phyloP scores from a whole-genome alignment of 108 stramenopile genomes.

The Fragilaria crotonensis region DNA sequence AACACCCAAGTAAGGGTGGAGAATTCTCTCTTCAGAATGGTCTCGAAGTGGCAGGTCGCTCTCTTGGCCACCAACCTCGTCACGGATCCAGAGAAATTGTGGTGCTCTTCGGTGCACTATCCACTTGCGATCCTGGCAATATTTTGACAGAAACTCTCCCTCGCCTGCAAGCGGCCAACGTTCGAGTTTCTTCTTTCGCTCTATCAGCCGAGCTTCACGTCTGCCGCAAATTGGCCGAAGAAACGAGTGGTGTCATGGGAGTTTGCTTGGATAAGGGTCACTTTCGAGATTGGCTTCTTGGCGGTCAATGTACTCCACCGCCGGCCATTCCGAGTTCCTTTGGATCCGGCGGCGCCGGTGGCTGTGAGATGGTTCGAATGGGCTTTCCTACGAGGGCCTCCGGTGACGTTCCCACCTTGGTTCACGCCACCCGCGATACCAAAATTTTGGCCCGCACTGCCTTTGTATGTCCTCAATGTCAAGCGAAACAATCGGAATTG shows the following conservation, averaged over 20 bases:
- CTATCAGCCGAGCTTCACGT: conserved; percentile 77
- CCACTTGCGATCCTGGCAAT: conserved; percentile 78
- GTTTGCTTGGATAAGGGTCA: conserved; percentile 71
- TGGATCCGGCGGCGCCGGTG: not conserved
- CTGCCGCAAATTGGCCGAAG: conserved; percentile 69
- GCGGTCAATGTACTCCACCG: conserved; percentile 64
- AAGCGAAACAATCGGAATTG: conserved; percentile 60
- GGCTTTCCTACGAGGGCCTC: conserved; percentile 70
- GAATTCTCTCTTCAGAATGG: conserved; percentile 84
- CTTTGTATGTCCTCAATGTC: conserved; percentile 79
- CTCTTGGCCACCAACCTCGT: conserved; percentile 71
- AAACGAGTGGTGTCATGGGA: conserved; percentile 63
- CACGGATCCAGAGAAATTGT: conserved; percentile 81
- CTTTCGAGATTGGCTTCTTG: conserved; percentile 62
- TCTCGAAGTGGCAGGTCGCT: conserved; percentile 81
- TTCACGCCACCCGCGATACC: conserved; percentile 52
- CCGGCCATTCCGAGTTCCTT: conserved; percentile 25
- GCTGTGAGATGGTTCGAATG: conserved; percentile 79
- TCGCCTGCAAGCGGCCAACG: conserved; percentile 45
- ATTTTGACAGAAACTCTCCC: conserved; percentile 67
- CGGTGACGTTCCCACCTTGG: conserved; percentile 63
- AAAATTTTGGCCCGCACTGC: conserved; percentile 59
- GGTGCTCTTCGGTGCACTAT: conserved; percentile 56
- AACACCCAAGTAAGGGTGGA: conserved; percentile 44
- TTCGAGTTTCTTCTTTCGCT: conserved; percentile 61